Evolutionary conservation across 208 protist genomes (phyloP), one percentile per base, ranked within the genome.

Genomic region (Trypanosoma caninum): DNA sequence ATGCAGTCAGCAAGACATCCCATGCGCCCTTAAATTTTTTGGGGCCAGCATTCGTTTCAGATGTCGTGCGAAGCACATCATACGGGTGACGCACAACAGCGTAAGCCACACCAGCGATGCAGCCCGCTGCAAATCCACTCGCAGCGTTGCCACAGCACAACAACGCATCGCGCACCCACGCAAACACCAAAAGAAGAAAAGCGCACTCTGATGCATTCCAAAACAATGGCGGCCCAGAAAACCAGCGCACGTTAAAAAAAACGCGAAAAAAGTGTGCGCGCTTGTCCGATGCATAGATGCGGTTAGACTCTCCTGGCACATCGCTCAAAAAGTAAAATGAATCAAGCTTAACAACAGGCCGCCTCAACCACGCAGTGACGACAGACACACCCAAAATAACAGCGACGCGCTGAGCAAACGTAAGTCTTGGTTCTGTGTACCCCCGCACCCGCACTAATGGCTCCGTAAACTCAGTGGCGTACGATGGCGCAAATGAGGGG

Each of bases 251-350:
- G 50, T 64, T 57, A 54, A 93, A 79, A 10, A 93, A 59, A 23
- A 76, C 74, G 20, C 78, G 77, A 42, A 89, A 87, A 46, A 93
- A 84, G 59, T 88, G 74, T 11, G 81, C 82, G 5, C 83, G 77
- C 69, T 90, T 93, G 53, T 93, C 87, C 7, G 80, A 87, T 30
- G 80, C 62, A 38, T 75, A 84, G 30, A 89, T 78, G 42, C 83
- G 87, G 20, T 72, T 82, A 2, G 71, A 79, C 67, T 89, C 87
- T 2, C 87, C 87, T 0, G 87, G 83, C 1, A 91, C 82, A 46
- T 93, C 83, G 40, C 69, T 76, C 13, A 93, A 55, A 48, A 93
- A 93, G 66, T 84, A 93, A 50, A 93, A 85, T n/a, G 66, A 41
- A 10, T 85, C 70, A 8, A 90, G 56, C 38, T 87, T 78, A 9